Conservation (phyloP, 441 rosid species). For the Croton laevigatus region DNA sequence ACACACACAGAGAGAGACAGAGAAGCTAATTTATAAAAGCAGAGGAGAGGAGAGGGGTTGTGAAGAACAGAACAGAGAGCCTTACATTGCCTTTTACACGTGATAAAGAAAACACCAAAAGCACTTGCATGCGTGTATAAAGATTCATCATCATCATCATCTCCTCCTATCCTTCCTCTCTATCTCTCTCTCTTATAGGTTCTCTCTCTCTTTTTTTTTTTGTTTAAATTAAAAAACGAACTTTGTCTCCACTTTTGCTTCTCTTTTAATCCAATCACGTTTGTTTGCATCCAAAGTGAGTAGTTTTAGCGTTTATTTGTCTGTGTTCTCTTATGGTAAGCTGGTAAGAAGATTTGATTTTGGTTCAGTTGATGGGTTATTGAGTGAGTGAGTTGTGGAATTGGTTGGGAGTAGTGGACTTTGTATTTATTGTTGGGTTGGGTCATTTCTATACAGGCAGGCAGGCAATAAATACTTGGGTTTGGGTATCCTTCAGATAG, state of each 20-base stretch:
- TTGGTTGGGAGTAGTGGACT: slow-evolving; percentile 29
- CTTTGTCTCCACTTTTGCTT: slow-evolving; percentile 22
- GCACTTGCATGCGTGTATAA: slow-evolving; percentile 96
- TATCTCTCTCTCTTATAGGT: slow-evolving; percentile 14
- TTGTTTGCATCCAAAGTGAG: slow-evolving; percentile 10
- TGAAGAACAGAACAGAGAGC: slow-evolving; percentile 2
- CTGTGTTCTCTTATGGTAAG: neutral
- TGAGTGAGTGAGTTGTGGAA: slow-evolving; percentile 11
- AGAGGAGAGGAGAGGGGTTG: neutral
- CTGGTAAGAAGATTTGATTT: neutral
- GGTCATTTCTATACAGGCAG: slow-evolving; percentile 13
- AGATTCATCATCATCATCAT: slow-evolving; percentile 57
- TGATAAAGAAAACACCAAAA: slow-evolving; percentile 83
- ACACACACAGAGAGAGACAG: no score
- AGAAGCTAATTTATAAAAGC: slow-evolving; percentile 8
- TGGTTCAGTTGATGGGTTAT: slow-evolving; percentile 8
- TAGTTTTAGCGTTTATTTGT: neutral
- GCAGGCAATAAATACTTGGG: slow-evolving; percentile 22
- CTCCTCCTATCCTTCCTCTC: slow-evolving; percentile 25
- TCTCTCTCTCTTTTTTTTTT: neutral
- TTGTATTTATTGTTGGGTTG: slow-evolving; percentile 19
- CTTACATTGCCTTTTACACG: slow-evolving; percentile 65
- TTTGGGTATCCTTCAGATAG: slow-evolving; percentile 40
- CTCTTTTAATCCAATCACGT: slow-evolving; percentile 22
- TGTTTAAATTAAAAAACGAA: slow-evolving; percentile 6